A percentile compares a stretch with the other conserved stretches of the same genome.
Evolutionary conservation across 495 filamentous ascomycete species (phyloP).

Genomic region (Xylaria intraflava): DNA sequence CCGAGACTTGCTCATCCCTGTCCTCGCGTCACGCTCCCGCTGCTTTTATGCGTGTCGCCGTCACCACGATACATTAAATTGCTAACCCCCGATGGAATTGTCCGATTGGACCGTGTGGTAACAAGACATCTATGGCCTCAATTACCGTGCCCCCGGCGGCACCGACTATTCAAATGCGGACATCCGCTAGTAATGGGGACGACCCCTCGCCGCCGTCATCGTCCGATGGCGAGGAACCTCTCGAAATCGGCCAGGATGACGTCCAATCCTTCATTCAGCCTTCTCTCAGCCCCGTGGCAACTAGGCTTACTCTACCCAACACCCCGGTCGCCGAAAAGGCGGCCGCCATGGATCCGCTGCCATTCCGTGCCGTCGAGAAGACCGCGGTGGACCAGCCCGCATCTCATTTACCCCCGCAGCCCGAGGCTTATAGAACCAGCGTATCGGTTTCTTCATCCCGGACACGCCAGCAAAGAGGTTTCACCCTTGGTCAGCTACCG

Average conservation of each 20-base stretch:
- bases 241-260: conserved; percentile 47
- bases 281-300: conserved; percentile 67
- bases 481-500: conserved; percentile 27
- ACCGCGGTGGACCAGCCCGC: conserved; percentile 7
- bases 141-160: neutral
- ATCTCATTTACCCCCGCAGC: neutral
- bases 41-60: neutral
- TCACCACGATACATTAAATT: neutral
- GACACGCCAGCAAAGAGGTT: conserved; percentile 18
- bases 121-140: neutral
- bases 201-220: conserved; percentile 21
- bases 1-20: neutral
- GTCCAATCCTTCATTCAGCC: conserved; percentile 64
- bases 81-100: neutral
- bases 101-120: conserved; percentile 3
- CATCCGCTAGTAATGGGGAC: conserved; percentile 15
- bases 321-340: conserved; percentile 73
- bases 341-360: conserved; percentile 53
- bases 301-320: conserved; percentile 59
- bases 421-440: neutral
- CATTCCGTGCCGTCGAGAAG: conserved; percentile 37
- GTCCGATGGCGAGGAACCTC: conserved; percentile 25
- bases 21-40: neutral
- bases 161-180: conserved; percentile 5
- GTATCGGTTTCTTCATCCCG: neutral